Evolutionary conservation across 2,329 filamentous ascomycete genomes (phyloP).

Genomic region (Fusarium pseudocircinatum): DNA sequence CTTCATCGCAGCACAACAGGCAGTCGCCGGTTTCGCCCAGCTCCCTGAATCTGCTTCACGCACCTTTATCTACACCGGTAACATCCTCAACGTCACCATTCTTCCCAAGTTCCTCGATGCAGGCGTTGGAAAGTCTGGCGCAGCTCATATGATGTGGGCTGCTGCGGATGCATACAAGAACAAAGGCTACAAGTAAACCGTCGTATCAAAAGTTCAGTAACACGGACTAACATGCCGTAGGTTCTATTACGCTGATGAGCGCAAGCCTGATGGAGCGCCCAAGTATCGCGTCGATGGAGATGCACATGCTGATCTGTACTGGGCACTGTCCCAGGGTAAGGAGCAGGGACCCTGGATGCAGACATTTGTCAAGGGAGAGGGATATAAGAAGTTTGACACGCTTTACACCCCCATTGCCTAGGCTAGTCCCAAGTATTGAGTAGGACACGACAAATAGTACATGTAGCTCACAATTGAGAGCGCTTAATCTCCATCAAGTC

Average conservation of each 20-base stretch:
- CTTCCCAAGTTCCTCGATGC: conserved; percentile 47
- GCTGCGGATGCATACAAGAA: conserved; percentile 49
- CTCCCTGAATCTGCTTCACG: conserved; percentile 46
- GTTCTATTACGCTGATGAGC: conserved; percentile 63
- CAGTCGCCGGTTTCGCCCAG: conserved; percentile 17
- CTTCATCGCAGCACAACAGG: conserved; percentile 28
- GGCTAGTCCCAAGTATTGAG: accelerated
- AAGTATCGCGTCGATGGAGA: conserved; percentile 49
- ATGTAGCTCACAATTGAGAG: neutral
- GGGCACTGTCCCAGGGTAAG: conserved; percentile 50
- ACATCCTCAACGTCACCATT: conserved; percentile 49
- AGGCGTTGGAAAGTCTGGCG: conserved; percentile 54
- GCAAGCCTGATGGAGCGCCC: conserved; percentile 51
- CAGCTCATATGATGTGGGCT: conserved; percentile 39
- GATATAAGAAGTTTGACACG: conserved; percentile 45
- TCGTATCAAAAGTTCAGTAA: accelerated
- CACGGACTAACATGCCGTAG: conserved; percentile 42
- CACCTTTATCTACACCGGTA: conserved; percentile 58
- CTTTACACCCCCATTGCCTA: neutral
- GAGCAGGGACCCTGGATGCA: conserved; percentile 57
- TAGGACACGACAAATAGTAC: neutral
- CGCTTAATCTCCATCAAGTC: neutral
- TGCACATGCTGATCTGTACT: conserved; percentile 54
- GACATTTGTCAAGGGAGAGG: conserved; percentile 55
- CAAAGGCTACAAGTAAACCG: conserved; percentile 47